Evolutionary conservation across 2,329 filamentous ascomycete genomes (phyloP), one percentile per base, ranked within the genome.

Genomic region (Trichoderma atroviride): DNA sequence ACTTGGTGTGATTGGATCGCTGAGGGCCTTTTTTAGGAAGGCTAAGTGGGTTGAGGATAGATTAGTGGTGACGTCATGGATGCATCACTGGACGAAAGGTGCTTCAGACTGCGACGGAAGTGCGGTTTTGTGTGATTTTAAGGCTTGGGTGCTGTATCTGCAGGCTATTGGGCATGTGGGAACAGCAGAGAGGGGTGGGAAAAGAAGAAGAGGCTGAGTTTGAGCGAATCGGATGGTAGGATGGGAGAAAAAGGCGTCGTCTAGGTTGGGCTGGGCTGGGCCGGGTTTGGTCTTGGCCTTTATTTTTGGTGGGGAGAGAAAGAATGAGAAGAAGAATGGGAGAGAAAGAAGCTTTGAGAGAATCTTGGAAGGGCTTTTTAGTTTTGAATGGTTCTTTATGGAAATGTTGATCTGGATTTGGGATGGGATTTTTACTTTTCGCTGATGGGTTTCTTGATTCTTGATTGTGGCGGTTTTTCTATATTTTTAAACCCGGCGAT

Each of bases 11-110:
- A 13, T 22, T 24, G 22, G n/a, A 24, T 50, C 19, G 10, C 11
- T 50, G 22, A 50, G 47, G 11, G 47, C 27, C n/a, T 5, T 56
- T 55, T 56, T 33, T 56, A 19, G 9, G 27, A 35, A 33, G 19
- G 50, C 27, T n/a, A 57, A 59, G 53, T 66, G 63, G 63, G 63
- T 52, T 58, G 14, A n/a, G 40, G 4, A 31, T 58, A 47, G 27
- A 52, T 58, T 58, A 22, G 27, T 14, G 27, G 55, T 66, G 63
- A 66, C 63, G 63, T 66, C 63, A 66, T 66, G 31, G 37, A 33
- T 29, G 55, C 63, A 66, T 66, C 63, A 66, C 53, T 14, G 50
- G 57, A 58, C 13, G 4, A 35, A 27, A 40, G 27, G 40, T 55
- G 61, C 13, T 57, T 35, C 16, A 33, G 7, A 57, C 29, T 57